Conservation (phyloP, 257 asterid species). For the Plectranthus barbatus region DNA sequence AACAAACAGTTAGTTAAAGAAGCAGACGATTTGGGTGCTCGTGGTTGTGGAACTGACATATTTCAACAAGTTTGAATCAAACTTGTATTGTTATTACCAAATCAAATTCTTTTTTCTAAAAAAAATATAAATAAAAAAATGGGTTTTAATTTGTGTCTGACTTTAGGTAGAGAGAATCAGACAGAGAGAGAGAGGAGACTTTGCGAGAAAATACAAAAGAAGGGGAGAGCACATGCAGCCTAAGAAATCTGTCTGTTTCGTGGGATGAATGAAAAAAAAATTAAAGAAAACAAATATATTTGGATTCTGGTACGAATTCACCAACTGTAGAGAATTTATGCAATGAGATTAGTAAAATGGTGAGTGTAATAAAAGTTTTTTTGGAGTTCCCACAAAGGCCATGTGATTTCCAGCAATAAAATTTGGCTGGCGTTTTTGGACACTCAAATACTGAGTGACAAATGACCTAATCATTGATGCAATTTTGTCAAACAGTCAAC, state of each 20-base stretch:
- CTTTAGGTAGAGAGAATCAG: slow-evolving; percentile 35
- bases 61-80: slow-evolving; percentile 22
- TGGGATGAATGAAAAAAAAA: too few relatives aligned
- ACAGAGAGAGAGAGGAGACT: slow-evolving; percentile 35
- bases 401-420: slow-evolving; percentile 12
- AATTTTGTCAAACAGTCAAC: slow-evolving; percentile 9
- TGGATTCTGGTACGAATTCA: slow-evolving; percentile 5
- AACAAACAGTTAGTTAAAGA: slow-evolving; percentile 28
- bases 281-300: neutral
- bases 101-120: neutral
- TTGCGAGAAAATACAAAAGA: slow-evolving; percentile 39
- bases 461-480: slow-evolving; percentile 31
- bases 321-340: neutral
- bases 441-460: slow-evolving; percentile 6
- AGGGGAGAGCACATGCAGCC: slow-evolving; percentile 55
- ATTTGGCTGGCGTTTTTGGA: slow-evolving; percentile 24
- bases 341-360: neutral
- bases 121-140: neutral
- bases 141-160: slow-evolving; percentile 13
- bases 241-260: slow-evolving; percentile 23
- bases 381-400: slow-evolving; percentile 14
- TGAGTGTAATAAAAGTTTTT: neutral
- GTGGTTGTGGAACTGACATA: slow-evolving; percentile 33
- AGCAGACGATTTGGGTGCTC: slow-evolving; percentile 27
- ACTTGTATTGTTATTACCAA: neutral